These are phyloP conservation scores for Lasiosphaeriaceae sp. DNA, from an alignment of 495 filamentous ascomycete genomes.

Conservation along the genomic window DNA sequence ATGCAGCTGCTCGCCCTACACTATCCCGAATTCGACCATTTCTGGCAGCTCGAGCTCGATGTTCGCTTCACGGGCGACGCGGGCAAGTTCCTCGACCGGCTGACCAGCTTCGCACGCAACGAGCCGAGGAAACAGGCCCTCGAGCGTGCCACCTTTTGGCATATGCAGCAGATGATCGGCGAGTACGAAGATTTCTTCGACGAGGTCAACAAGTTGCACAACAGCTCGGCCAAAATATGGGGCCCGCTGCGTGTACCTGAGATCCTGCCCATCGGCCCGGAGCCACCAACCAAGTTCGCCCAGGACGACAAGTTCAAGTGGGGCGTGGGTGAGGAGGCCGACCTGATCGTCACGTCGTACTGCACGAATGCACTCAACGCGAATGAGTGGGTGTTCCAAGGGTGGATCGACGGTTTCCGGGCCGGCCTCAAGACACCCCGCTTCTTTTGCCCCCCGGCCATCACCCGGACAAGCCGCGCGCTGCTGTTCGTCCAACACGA, in stretches of 20 bases:
- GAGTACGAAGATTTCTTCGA: conserved; percentile 19
- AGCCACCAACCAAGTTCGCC: conserved; percentile 39
- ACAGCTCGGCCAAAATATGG: conserved; percentile 49
- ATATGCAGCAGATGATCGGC: conserved; percentile 30
- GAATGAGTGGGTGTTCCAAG: conserved; percentile 47
- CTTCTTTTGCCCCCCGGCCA: conserved; percentile 34
- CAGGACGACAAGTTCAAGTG: conserved; percentile 48
- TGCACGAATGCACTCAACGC: conserved; percentile 46
- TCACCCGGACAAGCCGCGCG: conserved; percentile 23
- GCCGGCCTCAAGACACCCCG: conserved; percentile 21
- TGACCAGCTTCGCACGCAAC: conserved; percentile 46
- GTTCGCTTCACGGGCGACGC: conserved; percentile 54
- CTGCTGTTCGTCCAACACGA: conserved; percentile 28
- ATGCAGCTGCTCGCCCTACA: conserved; percentile 56
- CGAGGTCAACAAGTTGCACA: conserved; percentile 23
- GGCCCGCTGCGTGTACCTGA: conserved; percentile 50
- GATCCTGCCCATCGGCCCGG: conserved; percentile 45
- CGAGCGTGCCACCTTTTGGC: conserved; percentile 35
- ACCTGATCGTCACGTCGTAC: conserved; percentile 49
- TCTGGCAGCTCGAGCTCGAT: conserved; percentile 63
- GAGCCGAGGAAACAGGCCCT: conserved; percentile 49
- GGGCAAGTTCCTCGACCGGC: conserved; percentile 47
- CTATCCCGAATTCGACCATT: conserved; percentile 56
- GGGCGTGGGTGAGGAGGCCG: conserved; percentile 59
- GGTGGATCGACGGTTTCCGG: conserved; percentile 39